These are phyloP conservation scores for Dactylorhiza incarnata DNA, from an alignment of 106 monocot species.

Conservation along the genomic window DNA sequence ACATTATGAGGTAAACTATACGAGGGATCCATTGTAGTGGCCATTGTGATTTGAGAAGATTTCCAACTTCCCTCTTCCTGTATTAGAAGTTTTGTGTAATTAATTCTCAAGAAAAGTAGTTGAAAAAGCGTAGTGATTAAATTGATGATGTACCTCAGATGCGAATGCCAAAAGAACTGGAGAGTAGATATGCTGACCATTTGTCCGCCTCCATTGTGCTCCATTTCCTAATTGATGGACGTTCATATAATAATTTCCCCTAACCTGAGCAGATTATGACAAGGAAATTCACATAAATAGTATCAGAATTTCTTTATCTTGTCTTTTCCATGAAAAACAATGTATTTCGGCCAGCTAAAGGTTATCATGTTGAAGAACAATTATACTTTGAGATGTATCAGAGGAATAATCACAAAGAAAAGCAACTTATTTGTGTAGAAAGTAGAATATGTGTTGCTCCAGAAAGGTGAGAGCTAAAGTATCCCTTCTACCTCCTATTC, in stretches of 20 bases:
- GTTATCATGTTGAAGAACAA: not conserved
- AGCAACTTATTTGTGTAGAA: too few species aligned
- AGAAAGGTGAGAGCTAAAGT: too few species aligned
- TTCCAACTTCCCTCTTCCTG: conserved; percentile 51
- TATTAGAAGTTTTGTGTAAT: too few species aligned
- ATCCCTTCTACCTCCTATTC: too few species aligned
- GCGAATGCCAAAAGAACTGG: conserved; percentile 60
- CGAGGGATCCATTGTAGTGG: conserved; percentile 33
- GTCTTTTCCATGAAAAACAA: too few species aligned
- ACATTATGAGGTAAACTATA: conserved; percentile 72
- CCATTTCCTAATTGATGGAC: conserved; percentile 47
- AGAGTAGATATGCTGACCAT: conserved; percentile 53
- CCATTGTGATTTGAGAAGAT: conserved; percentile 23
- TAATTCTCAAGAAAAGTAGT: not conserved
- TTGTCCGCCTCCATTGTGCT: conserved; percentile 68
- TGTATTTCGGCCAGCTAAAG: too few species aligned
- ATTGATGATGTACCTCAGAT: conserved; percentile 36
- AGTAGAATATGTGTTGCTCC: too few species aligned
- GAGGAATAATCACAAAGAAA: too few species aligned
- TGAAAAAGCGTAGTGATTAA: not conserved
- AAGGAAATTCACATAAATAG: too few species aligned
- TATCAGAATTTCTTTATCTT: too few species aligned
- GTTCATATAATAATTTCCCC: conserved; percentile 53
- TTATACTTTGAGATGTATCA: not conserved
- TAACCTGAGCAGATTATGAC: conserved; percentile 19